These are phyloP conservation scores for Cyathus striatus DNA, from an alignment of 768 basidiomycete species.

Conservation along the genomic window DNA sequence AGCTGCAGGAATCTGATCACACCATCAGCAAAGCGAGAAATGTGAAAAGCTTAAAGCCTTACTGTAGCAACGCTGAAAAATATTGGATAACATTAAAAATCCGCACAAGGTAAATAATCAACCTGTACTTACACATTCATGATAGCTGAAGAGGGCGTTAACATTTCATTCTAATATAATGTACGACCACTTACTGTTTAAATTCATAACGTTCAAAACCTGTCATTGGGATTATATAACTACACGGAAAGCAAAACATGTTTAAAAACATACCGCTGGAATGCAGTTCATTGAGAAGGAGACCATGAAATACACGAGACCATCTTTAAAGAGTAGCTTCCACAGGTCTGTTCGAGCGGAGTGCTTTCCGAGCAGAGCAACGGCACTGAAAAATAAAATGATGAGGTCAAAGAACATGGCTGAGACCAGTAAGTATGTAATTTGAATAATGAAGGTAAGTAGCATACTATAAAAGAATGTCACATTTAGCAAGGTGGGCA, in stretches of 20 bases:
- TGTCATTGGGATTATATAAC: constrained; percentile 3
- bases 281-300: constrained; percentile 63
- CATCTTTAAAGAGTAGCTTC: constrained; percentile 68
- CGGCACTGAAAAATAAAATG: constrained; percentile 50
- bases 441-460: neutral
- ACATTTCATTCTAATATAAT: too few relatives aligned
- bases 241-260: constrained; percentile 2
- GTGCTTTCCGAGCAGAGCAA: constrained; percentile 47
- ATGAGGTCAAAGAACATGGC: constrained; percentile 69
- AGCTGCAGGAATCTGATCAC: constrained; percentile 53
- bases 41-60: constrained; percentile 11
- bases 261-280: constrained; percentile 48
- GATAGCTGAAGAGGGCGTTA: constrained; percentile 36
- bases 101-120: too few relatives aligned
- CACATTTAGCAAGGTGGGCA: constrained; percentile 52
- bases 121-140: constrained; percentile 57
- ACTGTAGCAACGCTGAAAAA: constrained; percentile 55
- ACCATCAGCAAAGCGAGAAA: too few relatives aligned
- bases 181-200: constrained; percentile 57
- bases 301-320: constrained; percentile 63
- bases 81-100: too few relatives aligned
- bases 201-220: constrained; percentile 54
- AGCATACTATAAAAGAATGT: constrained; percentile 66
- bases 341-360: constrained; percentile 58
- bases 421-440: constrained; percentile 16